Evolutionary conservation across 306 rosid species (phyloP).

Genomic region (Mucuna pruriens): DNA sequence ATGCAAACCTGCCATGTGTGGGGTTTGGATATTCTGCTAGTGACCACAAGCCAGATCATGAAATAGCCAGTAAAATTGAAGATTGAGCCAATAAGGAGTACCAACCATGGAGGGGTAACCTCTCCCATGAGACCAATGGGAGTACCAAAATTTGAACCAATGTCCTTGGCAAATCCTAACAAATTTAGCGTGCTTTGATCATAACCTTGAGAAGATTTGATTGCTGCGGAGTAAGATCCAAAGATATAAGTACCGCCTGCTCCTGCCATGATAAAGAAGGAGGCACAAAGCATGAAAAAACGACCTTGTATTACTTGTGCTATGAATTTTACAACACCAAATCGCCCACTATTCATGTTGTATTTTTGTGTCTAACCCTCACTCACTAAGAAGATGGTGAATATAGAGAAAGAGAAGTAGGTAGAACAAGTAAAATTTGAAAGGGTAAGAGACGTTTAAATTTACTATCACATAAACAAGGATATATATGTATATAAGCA

Average conservation of each 20-base stretch:
- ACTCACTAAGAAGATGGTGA: not conserved
- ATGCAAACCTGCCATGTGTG: not conserved
- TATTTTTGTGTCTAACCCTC: not conserved
- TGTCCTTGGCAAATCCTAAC: not conserved
- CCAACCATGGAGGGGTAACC: not conserved
- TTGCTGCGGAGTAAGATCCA: not conserved
- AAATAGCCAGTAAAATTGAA: not conserved
- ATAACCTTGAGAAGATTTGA: slow-evolving; percentile 4
- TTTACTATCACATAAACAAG: not conserved
- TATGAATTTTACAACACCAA: not conserved
- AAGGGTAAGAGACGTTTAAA: not conserved
- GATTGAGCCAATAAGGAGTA: not conserved
- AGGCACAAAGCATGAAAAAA: not conserved
- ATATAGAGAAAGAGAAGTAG: not conserved
- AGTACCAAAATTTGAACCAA: not conserved
- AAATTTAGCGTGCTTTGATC: not conserved
- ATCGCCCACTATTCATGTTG: not conserved
- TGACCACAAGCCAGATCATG: not conserved
- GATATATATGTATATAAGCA: too few species aligned
- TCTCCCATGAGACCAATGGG: not conserved
- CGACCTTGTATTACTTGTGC: not conserved
- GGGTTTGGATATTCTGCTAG: not conserved
- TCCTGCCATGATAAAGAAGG: not conserved
- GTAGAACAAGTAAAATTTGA: not conserved
- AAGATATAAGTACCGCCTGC: not conserved